Conservation (phyloP, 2,329 filamentous ascomycete species). For the Penicillium carneum region DNA sequence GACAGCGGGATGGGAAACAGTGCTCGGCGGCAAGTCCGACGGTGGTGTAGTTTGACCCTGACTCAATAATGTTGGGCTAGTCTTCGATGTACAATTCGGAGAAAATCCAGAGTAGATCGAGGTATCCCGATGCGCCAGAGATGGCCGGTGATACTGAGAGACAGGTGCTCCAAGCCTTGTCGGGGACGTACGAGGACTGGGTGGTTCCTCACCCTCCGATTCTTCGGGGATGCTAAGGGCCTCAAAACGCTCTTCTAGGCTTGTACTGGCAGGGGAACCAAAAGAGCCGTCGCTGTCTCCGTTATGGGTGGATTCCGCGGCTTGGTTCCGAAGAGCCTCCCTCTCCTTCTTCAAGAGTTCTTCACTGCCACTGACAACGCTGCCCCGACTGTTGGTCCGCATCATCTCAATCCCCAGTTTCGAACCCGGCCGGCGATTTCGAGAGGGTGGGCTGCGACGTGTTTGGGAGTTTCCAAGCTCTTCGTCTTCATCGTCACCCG, state of each 20-base stretch:
- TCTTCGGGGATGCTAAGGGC: constrained; percentile 48
- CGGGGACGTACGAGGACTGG: constrained; percentile 36
- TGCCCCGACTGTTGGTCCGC: constrained; percentile 92
- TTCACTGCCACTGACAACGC: constrained; percentile 63
- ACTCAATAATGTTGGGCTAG: constrained; percentile 24
- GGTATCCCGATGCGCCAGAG: constrained; percentile 29
- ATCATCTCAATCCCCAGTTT: constrained; percentile 98
- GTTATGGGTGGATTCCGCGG: constrained; percentile 32
- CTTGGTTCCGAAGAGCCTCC: constrained; percentile 42
- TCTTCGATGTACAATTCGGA: constrained; percentile 9
- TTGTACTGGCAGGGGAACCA: constrained; percentile 35
- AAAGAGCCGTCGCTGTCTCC: constrained; percentile 36
- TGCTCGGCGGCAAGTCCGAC: constrained; percentile 25
- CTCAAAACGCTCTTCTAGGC: constrained; percentile 44
- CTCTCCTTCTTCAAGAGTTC: constrained; percentile 48
- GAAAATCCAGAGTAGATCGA: constrained; percentile 32
- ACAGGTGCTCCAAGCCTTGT: constrained; percentile 4
- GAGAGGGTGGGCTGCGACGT: constrained; percentile 60
- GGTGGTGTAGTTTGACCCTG: constrained; percentile 46
- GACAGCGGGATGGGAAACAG: constrained; percentile 26
- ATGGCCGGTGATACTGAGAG: constrained; percentile 24
- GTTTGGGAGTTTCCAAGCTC: constrained; percentile 71
- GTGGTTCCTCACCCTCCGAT: constrained; percentile 42
- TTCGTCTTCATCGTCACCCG: constrained; percentile 93
- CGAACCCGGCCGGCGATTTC: constrained; percentile 72